These are phyloP conservation scores for Oryza glaberrima DNA, from an alignment of 176 grass and related monocot species.

Conservation along the genomic window DNA sequence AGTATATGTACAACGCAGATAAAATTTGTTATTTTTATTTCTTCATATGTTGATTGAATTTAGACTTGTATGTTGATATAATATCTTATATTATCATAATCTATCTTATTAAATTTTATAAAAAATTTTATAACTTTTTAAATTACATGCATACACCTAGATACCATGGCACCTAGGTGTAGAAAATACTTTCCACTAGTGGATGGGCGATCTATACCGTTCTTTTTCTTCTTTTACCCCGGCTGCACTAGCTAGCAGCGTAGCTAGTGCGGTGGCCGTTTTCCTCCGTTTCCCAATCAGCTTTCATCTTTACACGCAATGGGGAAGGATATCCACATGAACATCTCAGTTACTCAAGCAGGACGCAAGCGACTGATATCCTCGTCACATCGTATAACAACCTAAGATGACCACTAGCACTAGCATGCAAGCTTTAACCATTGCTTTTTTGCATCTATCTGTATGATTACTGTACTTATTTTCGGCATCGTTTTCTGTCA, in stretches of 20 bases:
- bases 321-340: conserved; percentile 6
- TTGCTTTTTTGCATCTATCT: neutral
- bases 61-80: too few relatives aligned
- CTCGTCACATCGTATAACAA: neutral
- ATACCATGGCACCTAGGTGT: too few relatives aligned
- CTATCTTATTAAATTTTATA: too few relatives aligned
- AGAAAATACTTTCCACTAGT: neutral
- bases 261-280: conserved; percentile 13
- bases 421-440: neutral
- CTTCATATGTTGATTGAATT: too few relatives aligned
- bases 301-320: conserved; percentile 27
- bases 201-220: neutral
- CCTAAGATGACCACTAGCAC: neutral
- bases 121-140: too few relatives aligned
- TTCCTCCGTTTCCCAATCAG: conserved; percentile 23
- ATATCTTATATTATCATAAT: too few relatives aligned
- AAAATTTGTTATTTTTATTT: too few relatives aligned
- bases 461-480: neutral
- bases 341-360: neutral
- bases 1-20: too few relatives aligned
- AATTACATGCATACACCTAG: too few relatives aligned
- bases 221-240: conserved; percentile 1
- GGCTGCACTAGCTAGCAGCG: neutral
- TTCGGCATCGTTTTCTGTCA: neutral
- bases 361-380: neutral